Percentiles rank a stretch among this genome's conserved stretches.
Conservation (phyloP, 2,329 filamentous ascomycete genomes). For the Aaosphaeria arxii region DNA sequence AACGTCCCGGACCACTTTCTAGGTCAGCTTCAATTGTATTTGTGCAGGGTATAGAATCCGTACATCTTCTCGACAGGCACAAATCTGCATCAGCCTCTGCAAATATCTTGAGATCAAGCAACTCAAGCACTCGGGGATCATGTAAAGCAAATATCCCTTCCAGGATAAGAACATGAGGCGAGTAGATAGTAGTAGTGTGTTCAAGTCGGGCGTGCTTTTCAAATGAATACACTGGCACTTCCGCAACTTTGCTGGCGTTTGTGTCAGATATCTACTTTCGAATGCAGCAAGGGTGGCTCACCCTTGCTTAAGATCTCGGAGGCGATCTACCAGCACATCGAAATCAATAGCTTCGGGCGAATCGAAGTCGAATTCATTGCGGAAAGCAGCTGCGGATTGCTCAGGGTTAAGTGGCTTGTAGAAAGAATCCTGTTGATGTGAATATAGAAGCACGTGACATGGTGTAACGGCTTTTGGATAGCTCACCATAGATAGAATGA, state of each 20-base stretch:
- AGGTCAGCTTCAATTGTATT: background rate
- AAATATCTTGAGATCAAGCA: slow-evolving; percentile 95
- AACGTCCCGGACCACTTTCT: slow-evolving; percentile 77
- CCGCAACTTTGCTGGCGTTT: slow-evolving; percentile 68
- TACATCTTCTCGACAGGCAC: slow-evolving; percentile 84
- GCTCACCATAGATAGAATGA: slow-evolving; percentile 89
- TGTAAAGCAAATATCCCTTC: slow-evolving; percentile 96
- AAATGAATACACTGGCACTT: slow-evolving; percentile 95
- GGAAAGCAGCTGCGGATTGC: slow-evolving; percentile 75
- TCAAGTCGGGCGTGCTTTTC: slow-evolving; percentile 79
- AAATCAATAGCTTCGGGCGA: slow-evolving; percentile 94
- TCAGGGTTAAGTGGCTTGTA: slow-evolving; percentile 86
- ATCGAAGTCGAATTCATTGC: slow-evolving; percentile 95
- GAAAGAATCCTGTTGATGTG: slow-evolving; percentile 74
- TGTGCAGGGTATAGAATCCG: slow-evolving; percentile 24
- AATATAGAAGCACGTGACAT: slow-evolving; percentile 22
- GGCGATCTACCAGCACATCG: slow-evolving; percentile 74
- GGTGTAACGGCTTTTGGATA: background rate
- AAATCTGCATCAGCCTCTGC: slow-evolving; percentile 95
- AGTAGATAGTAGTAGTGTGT: slow-evolving; percentile 86
- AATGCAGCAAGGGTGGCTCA: slow-evolving; percentile 43
- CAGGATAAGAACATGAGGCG: slow-evolving; percentile 89
- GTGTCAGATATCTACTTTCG: background rate
- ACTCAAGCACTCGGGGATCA: slow-evolving; percentile 76
- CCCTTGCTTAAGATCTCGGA: slow-evolving; percentile 88